Base-by-base conservation (phyloP, 2,329 filamentous ascomycete species). In the Rhynchosporium agropyri region DNA sequence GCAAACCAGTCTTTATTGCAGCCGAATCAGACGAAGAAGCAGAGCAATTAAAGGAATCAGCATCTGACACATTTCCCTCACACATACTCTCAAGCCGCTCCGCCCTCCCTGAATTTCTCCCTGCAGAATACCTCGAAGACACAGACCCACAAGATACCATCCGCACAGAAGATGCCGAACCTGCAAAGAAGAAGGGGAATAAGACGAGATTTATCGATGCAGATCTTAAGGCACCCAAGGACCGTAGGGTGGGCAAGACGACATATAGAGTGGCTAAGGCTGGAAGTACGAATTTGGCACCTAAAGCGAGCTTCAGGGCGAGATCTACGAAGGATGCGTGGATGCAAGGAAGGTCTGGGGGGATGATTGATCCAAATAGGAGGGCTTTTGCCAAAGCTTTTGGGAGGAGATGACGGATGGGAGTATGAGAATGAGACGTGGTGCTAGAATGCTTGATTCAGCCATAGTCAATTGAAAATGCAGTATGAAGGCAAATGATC, bases 101-200 rank as follows among this genome's bases (percentile, higher is more conserved):
- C 15, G 50, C 53, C 6, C 65, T 75, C 3, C 73, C 73, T 33
- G 66, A 70, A 15, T 62, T 72, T 10, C 65, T 75, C 6, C 73
- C 73, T 1, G 63, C 60, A 3, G 72, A 74, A 53, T 72, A 68
- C 43, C 62, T 75, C 2, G 67, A 74, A 53, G 73, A 74, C 33
- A 63, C 67, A 26, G 65, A 68, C 1, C 42, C 58, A 5, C 60
- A 63, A 50, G 65, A 62, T 3, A 15, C 42, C 13, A 53, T 63
- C 46, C 31, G 8, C 31, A 33, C 55, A 26, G 28, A 43, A 13
- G n/a, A 20, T n/a, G 5, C 29, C 29, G 49, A 29, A 20, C 40
- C 48, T 6, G 48, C 46, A 26, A 62, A 26, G 29, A 65, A 58
- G 31, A 65, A 63, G n/a, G 13, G 67, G 2, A 74, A 69, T 63